Conservation (phyloP, 192 early-diverging fungal genomes). For the Entomortierella lignicola region DNA sequence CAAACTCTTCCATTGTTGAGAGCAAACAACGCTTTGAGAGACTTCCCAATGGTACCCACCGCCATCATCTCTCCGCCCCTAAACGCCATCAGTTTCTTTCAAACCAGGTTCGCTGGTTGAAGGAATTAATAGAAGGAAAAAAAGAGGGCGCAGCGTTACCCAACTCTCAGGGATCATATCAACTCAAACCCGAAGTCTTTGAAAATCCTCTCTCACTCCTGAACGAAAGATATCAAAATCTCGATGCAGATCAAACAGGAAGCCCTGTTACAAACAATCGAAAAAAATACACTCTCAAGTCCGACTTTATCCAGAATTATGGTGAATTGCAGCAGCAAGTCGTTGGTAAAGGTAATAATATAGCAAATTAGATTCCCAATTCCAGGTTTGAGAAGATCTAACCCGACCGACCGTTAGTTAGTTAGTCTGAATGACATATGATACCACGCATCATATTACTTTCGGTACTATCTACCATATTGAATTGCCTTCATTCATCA, state of each 20-base stretch:
- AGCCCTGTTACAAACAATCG: slow-evolving; percentile 6
- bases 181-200: slow-evolving; percentile 29
- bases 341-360: slow-evolving; percentile 38
- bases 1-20: slow-evolving; percentile 19
- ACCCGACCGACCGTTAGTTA: no score
- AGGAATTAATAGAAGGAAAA: slow-evolving; percentile 37
- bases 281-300: slow-evolving; percentile 3
- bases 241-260: slow-evolving; percentile 22
- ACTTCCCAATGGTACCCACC: slow-evolving; percentile 30
- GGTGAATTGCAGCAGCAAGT: slow-evolving; percentile 51
- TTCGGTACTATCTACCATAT: no score
- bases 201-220: slow-evolving; percentile 33
- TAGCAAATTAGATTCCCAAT: slow-evolving; percentile 11
- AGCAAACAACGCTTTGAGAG: slow-evolving; percentile 21
- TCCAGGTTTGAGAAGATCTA: slow-evolving; percentile 13
- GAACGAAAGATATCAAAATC: slow-evolving; percentile 40
- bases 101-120: slow-evolving; percentile 33
- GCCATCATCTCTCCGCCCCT: slow-evolving; percentile 39
- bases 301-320: slow-evolving; percentile 38
- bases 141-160: not conserved
- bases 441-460: no score
- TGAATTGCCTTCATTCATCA: no score
- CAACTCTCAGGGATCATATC: not conserved
- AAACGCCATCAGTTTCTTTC: slow-evolving; percentile 42
- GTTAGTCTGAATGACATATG: no score